A percentile compares a stretch with the other conserved stretches of the same genome.
Evolutionary conservation across 1,284 basidiomycete species (phyloP).

Genomic region (Schizophyllum amplum): DNA sequence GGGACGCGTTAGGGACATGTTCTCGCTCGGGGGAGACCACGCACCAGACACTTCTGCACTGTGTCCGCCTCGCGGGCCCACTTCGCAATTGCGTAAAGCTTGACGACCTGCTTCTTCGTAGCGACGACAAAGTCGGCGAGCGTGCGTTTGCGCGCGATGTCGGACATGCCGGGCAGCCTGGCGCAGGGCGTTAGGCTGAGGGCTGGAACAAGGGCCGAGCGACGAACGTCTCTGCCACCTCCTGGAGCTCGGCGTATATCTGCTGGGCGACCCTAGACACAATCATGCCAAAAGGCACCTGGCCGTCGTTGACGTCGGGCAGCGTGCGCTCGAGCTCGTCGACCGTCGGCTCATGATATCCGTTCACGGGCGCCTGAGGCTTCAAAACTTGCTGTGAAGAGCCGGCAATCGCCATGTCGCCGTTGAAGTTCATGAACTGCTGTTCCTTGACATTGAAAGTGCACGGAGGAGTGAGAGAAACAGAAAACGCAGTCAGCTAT

Average conservation of each 20-base stretch:
- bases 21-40: too few relatives aligned
- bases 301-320: conserved; percentile 66
- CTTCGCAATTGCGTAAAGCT: conserved; percentile 77
- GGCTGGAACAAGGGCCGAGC: conserved; percentile 1
- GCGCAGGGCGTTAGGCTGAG: conserved; percentile 4
- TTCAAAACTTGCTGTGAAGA: too few relatives aligned
- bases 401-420: too few relatives aligned
- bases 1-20: conserved; percentile 4
- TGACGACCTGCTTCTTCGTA: conserved; percentile 84
- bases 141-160: conserved; percentile 71
- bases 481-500: too few relatives aligned
- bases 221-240: conserved; percentile 79
- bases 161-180: conserved; percentile 79
- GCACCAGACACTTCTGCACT: conserved; percentile 79
- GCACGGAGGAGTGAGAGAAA: too few relatives aligned
- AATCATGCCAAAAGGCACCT: conserved; percentile 67
- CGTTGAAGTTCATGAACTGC: too few relatives aligned
- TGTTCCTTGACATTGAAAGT: too few relatives aligned
- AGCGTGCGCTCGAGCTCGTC: conserved; percentile 70
- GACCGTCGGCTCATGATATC: conserved; percentile 29
- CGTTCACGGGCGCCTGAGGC: background rate
- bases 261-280: conserved; percentile 71
- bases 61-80: conserved; percentile 78
- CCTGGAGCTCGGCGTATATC: conserved; percentile 78
- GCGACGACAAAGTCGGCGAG: conserved; percentile 84